phyloP scores from a whole-genome alignment of 805 yeast genomes.

The Spathaspora arborariae region DNA sequence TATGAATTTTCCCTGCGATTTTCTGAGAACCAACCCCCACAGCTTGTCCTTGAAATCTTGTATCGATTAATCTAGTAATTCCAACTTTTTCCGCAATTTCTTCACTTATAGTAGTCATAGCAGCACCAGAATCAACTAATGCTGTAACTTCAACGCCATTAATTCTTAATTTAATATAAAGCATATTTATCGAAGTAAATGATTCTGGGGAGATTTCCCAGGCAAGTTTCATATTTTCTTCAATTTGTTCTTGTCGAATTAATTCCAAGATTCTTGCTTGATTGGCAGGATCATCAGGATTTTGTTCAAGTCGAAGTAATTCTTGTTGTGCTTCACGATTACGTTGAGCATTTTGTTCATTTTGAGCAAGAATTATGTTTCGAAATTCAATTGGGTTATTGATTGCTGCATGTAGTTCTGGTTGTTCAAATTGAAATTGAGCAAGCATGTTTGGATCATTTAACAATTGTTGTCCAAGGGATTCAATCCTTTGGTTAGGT shows the following conservation, averaged over 20 bases:
- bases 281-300: conserved; percentile 69
- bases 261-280: conserved; percentile 64
- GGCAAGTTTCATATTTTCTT: conserved; percentile 77
- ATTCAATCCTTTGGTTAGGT: conserved; percentile 36
- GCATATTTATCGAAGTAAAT: conserved; percentile 79
- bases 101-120: conserved; percentile 78
- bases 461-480: conserved; percentile 45
- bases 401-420: conserved; percentile 44
- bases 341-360: conserved; percentile 23
- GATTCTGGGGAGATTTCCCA: conserved; percentile 87
- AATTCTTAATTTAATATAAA: conserved; percentile 72
- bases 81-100: conserved; percentile 70
- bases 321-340: conserved; percentile 28
- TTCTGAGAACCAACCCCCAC: conserved; percentile 84
- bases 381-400: conserved; percentile 48
- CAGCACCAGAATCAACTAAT: conserved; percentile 96
- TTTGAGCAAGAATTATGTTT: conserved; percentile 29
- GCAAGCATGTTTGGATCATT: conserved; percentile 36
- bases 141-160: conserved; percentile 84
- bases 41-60: conserved; percentile 76
- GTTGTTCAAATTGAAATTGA: conserved; percentile 37
- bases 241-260: conserved; percentile 67
- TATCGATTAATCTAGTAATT: conserved; percentile 70
- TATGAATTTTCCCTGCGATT: conserved; percentile 81
- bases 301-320: conserved; percentile 48